These are phyloP conservation scores for Colletotrichum cuscutae DNA, from an alignment of 2,329 filamentous ascomycete genomes.

Conservation along the genomic window DNA sequence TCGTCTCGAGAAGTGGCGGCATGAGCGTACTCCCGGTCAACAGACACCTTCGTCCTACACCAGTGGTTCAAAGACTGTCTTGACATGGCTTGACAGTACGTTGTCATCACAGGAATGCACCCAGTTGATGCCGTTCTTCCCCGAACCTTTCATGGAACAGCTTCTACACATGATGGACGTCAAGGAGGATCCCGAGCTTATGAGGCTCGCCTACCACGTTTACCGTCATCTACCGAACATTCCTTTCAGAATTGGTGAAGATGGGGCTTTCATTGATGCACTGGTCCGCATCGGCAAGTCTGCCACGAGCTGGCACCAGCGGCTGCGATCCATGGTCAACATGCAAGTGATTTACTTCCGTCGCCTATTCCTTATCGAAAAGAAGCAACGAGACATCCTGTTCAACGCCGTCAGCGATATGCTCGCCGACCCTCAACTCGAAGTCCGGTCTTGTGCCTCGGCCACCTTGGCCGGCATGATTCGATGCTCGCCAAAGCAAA, in stretches of 20 bases:
- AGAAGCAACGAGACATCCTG: constrained; percentile 79
- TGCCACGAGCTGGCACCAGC: constrained; percentile 93
- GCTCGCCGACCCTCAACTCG: constrained; percentile 90
- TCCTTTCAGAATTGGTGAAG: constrained; percentile 87
- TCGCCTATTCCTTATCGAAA: constrained; percentile 86
- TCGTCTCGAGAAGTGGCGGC: constrained; percentile 87
- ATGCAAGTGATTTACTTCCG: constrained; percentile 99
- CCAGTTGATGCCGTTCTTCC: constrained; percentile 91
- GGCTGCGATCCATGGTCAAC: constrained; percentile 92
- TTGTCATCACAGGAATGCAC: constrained; percentile 93
- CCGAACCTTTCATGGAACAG: constrained; percentile 87
- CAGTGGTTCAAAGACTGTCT: constrained; percentile 92
- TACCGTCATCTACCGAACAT: constrained; percentile 97
- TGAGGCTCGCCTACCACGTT: constrained; percentile 93
- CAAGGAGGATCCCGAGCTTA: constrained; percentile 96
- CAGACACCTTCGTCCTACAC: constrained; percentile 96
- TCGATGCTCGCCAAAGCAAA: constrained; percentile 84
- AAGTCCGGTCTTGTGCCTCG: constrained; percentile 92
- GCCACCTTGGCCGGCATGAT: constrained; percentile 98
- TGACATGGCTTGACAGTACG: constrained; percentile 93
- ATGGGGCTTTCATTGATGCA: constrained; percentile 83
- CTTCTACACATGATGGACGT: constrained; percentile 99
- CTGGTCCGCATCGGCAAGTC: constrained; percentile 89
- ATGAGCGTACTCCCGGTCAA: constrained; percentile 84
- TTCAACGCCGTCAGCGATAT: constrained; percentile 96